phyloP scores from a whole-genome alignment of 1,284 basidiomycete species.

The Trichosporon faecale region DNA sequence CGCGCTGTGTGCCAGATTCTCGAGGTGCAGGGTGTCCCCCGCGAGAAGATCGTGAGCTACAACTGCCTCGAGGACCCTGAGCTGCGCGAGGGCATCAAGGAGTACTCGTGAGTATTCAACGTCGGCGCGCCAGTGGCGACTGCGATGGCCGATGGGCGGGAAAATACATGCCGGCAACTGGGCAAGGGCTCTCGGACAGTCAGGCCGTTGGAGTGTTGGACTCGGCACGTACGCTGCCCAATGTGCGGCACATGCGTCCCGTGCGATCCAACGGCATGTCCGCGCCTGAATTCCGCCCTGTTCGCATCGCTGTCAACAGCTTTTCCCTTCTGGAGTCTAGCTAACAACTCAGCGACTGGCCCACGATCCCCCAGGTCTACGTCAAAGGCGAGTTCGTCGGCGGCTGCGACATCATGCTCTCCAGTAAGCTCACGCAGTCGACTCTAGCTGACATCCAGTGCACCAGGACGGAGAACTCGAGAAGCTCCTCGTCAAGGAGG shows the following conservation, averaged over 20 bases:
- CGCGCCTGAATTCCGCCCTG: too few species aligned
- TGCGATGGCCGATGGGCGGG: not conserved
- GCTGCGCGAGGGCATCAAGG: constrained; percentile 71
- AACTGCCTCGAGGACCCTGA: constrained; percentile 87
- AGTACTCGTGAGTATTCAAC: constrained; percentile 73
- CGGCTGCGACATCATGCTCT: constrained; percentile 90
- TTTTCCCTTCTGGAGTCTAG: too few species aligned
- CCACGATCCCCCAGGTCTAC: constrained; percentile 94
- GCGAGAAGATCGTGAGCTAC: constrained; percentile 77
- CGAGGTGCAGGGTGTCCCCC: constrained; percentile 78
- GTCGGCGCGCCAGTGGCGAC: not conserved
- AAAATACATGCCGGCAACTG: too few species aligned
- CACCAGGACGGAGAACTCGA: constrained; percentile 95
- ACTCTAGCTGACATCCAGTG: constrained; percentile 59
- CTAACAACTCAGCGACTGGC: constrained; percentile 75
- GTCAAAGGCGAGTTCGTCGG: constrained; percentile 93
- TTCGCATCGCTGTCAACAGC: too few species aligned
- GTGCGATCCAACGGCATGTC: too few species aligned
- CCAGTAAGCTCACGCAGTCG: constrained; percentile 63
- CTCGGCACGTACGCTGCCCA: too few species aligned
- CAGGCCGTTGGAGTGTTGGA: too few species aligned
- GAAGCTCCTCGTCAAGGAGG: constrained; percentile 69
- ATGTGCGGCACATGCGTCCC: too few species aligned
- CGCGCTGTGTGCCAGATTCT: constrained; percentile 88
- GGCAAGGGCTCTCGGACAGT: too few species aligned